A percentile compares a stretch with the other conserved stretches of the same genome.
Evolutionary conservation across 208 protist species (phyloP).

Genomic region (Balamuthia mandrillaris): DNA sequence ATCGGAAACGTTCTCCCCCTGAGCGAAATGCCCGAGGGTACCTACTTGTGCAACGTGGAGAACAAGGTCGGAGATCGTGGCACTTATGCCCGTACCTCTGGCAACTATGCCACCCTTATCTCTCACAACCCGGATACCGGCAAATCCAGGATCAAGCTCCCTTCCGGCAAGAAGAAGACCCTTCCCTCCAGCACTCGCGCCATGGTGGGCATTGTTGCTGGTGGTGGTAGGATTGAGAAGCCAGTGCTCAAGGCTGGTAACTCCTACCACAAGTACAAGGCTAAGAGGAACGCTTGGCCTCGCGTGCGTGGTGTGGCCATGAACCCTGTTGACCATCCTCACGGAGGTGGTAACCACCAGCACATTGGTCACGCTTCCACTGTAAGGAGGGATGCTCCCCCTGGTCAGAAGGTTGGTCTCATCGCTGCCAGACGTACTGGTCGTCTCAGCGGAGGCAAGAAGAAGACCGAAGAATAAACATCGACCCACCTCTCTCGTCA

Average conservation of each 20-base stretch:
- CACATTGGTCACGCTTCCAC: slow-evolving; percentile 97
- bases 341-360: slow-evolving; percentile 99
- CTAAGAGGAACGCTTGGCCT: slow-evolving; percentile 98
- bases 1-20: slow-evolving; percentile 98
- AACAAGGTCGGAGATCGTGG: slow-evolving; percentile 92
- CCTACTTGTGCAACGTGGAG: slow-evolving; percentile 98
- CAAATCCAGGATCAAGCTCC: slow-evolving; percentile 94
- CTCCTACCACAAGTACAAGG: slow-evolving; percentile 96
- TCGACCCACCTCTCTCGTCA: neutral
- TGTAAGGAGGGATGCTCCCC: slow-evolving; percentile 75
- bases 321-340: slow-evolving; percentile 97
- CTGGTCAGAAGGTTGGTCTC: slow-evolving; percentile 97
- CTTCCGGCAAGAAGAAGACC: slow-evolving; percentile 96
- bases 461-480: slow-evolving; percentile 4
- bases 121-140: slow-evolving; percentile 93
- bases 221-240: slow-evolving; percentile 99
- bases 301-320: slow-evolving; percentile 97
- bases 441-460: slow-evolving; percentile 79
- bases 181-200: slow-evolving; percentile 87
- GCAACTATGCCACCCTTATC: slow-evolving; percentile 95
- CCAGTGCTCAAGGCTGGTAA: slow-evolving; percentile 98
- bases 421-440: slow-evolving; percentile 98
- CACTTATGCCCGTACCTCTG: slow-evolving; percentile 87
- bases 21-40: slow-evolving; percentile 95
- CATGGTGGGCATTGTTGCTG: slow-evolving; percentile 96